Conservation (phyloP, 441 rosid genomes). For the Heliophila coronopifolia region DNA sequence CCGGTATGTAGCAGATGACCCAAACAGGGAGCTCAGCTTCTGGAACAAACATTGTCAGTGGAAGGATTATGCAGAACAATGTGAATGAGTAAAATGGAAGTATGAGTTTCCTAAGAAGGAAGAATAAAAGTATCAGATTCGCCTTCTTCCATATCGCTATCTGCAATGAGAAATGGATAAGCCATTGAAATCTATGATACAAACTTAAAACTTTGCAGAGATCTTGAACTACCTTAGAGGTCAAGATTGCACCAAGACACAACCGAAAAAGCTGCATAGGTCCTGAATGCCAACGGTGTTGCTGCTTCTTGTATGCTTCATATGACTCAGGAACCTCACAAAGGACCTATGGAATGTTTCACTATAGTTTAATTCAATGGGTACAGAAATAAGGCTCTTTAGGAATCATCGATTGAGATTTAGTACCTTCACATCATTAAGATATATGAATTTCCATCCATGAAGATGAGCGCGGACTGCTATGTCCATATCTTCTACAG, state of each 20-base stretch:
- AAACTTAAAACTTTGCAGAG: background rate
- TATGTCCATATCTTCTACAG: constrained; percentile 95
- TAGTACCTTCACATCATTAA: constrained; percentile 78
- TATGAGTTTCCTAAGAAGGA: constrained; percentile 78
- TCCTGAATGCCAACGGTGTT: constrained; percentile 96
- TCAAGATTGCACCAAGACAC: constrained; percentile 73
- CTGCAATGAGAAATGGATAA: constrained; percentile 35
- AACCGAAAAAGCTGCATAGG: constrained; percentile 93
- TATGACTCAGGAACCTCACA: constrained; percentile 93
- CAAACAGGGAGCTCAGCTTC: constrained; percentile 86
- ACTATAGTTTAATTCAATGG: background rate
- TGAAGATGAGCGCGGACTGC: constrained; percentile 91
- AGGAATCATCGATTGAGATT: constrained; percentile 1
- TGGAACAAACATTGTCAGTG: constrained; percentile 79
- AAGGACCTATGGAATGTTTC: constrained; percentile 47
- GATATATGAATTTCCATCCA: constrained; percentile 91
- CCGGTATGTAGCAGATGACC: constrained; percentile 85
- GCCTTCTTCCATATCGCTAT: constrained; percentile 82
- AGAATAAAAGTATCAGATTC: constrained; percentile 71
- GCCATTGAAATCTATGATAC: background rate
- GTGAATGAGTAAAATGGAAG: constrained; percentile 92
- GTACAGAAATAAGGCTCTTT: background rate
- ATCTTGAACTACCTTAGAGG: constrained; percentile 54
- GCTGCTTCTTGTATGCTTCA: constrained; percentile 95
- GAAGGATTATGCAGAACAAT: constrained; percentile 83